Evolutionary conservation across 1,139 yeast species (phyloP).

Genomic region (Kluyveromyces marxianus): DNA sequence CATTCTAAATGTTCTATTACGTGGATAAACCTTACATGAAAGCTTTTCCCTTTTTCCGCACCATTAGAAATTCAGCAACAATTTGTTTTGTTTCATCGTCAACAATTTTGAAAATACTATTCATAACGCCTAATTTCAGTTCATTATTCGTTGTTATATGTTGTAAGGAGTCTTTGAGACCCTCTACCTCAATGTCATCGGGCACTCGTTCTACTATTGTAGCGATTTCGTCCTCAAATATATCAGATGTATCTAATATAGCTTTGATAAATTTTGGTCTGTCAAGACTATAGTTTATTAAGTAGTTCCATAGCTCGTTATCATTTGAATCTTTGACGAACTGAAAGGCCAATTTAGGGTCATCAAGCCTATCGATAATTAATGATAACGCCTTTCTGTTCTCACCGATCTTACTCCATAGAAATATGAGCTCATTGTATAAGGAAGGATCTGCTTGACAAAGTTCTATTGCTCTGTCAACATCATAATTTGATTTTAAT

Average conservation of each 20-base stretch:
- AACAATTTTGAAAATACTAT: slow-evolving; percentile 54
- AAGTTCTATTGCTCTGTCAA: slow-evolving; percentile 56
- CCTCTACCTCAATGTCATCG: slow-evolving; percentile 51
- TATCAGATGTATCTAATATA: slow-evolving; percentile 63
- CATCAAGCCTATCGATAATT: slow-evolving; percentile 68
- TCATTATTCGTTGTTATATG: slow-evolving; percentile 62
- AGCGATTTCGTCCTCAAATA: slow-evolving; percentile 55
- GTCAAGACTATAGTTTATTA: slow-evolving; percentile 62
- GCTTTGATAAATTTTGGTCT: slow-evolving; percentile 71
- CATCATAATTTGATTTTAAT: slow-evolving; percentile 47
- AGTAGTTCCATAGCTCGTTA: slow-evolving; percentile 67
- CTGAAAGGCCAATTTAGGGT: slow-evolving; percentile 72
- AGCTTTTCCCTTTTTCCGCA: slow-evolving; percentile 40
- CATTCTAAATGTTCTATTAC: no score
- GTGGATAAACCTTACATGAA: slow-evolving; percentile 15
- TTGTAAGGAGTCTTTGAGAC: slow-evolving; percentile 52
- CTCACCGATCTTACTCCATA: slow-evolving; percentile 80
- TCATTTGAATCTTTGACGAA: slow-evolving; percentile 71
- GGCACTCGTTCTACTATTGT: slow-evolving; percentile 63
- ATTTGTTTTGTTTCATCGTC: slow-evolving; percentile 47
- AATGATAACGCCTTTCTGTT: slow-evolving; percentile 65
- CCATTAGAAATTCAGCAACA: slow-evolving; percentile 34
- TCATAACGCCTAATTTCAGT: slow-evolving; percentile 49
- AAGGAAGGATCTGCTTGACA: slow-evolving; percentile 48
- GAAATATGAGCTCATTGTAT: slow-evolving; percentile 67